A percentile compares a stretch with the other conserved stretches of the same genome.
These are phyloP conservation scores for Lactifluus piperatus DNA, from an alignment of 768 basidiomycete species.

Conservation along the genomic window DNA sequence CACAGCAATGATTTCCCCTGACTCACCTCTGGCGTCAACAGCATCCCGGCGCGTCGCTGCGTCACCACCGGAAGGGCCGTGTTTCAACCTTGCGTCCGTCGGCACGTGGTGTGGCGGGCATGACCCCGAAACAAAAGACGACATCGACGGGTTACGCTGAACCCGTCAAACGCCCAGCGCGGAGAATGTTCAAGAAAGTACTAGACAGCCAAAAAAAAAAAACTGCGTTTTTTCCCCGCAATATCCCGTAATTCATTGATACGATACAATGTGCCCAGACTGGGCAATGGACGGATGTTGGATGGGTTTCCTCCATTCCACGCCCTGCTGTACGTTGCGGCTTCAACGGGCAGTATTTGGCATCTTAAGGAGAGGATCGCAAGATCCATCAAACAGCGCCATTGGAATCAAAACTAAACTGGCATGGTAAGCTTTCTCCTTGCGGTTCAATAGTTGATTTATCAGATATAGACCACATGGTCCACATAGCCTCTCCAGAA, in stretches of 20 bases:
- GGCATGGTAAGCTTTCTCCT: slow-evolving; percentile 6
- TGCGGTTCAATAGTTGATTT: background rate
- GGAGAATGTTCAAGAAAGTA: background rate
- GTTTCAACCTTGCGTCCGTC: background rate
- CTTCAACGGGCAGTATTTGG: background rate
- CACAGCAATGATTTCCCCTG: slow-evolving; percentile 3
- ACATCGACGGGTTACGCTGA: background rate
- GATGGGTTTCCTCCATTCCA: background rate
- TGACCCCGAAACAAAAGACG: background rate
- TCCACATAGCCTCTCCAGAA: background rate
- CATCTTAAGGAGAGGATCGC: background rate
- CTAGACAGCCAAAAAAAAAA: background rate
- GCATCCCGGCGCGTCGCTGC: background rate
- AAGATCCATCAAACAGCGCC: background rate
- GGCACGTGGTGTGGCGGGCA: background rate
- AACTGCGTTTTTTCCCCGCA: background rate
- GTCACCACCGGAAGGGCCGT: background rate
- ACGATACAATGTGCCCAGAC: background rate
- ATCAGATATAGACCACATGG: background rate
- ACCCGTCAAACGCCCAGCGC: background rate
- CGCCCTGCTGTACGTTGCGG: background rate
- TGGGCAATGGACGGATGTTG: background rate
- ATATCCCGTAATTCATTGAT: background rate
- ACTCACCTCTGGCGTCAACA: background rate
- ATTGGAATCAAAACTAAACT: background rate